Conservation (phyloP, 129 eudicot genomes). For the Artemisia annua region DNA sequence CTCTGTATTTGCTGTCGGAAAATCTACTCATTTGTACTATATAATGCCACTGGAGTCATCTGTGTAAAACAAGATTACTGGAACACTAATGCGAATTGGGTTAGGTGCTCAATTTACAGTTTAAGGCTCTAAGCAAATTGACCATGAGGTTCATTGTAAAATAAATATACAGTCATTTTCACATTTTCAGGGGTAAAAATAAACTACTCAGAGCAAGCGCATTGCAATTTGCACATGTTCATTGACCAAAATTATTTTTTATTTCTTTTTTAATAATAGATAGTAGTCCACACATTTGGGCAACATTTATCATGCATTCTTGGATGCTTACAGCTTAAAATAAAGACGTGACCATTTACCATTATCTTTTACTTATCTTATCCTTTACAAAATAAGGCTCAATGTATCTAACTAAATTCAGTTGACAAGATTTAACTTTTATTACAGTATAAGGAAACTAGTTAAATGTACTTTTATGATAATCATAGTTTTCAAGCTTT, state of each 20-base stretch:
- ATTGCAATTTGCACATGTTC: constrained; percentile 7
- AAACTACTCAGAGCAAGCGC: neutral
- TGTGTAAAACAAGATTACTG: neutral
- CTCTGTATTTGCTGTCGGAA: neutral
- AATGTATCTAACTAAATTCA: too few relatives aligned
- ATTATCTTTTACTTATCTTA: too few relatives aligned
- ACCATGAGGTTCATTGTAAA: neutral
- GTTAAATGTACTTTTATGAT: too few relatives aligned
- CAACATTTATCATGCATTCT: constrained; percentile 14
- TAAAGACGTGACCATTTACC: constrained; percentile 19
- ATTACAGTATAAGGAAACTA: too few relatives aligned
- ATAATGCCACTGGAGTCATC: neutral
- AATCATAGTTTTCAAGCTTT: too few relatives aligned
- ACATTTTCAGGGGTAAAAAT: neutral
- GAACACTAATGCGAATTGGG: neutral
- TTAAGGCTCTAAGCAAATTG: neutral
- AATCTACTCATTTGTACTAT: neutral
- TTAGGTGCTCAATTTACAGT: neutral
- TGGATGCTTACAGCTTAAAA: constrained; percentile 29
- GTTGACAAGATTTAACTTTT: too few relatives aligned
- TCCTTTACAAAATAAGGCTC: too few relatives aligned
- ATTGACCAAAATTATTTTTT: constrained; percentile 1
- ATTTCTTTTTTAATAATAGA: neutral
- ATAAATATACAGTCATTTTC: neutral
- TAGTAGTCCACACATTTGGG: constrained; percentile 18